Evolutionary conservation across 2,329 filamentous ascomycete species (phyloP).

Genomic region (Scortechinia acanthostroma): DNA sequence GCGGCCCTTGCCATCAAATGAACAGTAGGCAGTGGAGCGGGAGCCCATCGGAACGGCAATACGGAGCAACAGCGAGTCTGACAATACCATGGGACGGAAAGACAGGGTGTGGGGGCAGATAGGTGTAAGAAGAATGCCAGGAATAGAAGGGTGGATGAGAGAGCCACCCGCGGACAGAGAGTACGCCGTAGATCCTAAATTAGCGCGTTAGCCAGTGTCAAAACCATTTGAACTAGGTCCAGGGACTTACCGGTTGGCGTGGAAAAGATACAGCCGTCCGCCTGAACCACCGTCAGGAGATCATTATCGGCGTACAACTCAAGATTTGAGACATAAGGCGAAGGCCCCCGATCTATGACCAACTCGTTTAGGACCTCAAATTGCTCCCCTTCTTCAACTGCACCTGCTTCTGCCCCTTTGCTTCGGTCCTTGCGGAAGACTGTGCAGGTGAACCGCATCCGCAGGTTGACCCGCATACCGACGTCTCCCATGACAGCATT

Average conservation of each 20-base stretch:
- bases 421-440: slow-evolving; percentile 69
- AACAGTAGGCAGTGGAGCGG: slow-evolving; percentile 89
- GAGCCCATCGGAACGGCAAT: slow-evolving; percentile 79
- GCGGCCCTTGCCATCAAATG: slow-evolving; percentile 93
- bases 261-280: slow-evolving; percentile 94
- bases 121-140: slow-evolving; percentile 89
- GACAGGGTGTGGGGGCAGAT: slow-evolving; percentile 96
- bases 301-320: slow-evolving; percentile 94
- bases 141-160: slow-evolving; percentile 92
- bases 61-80: slow-evolving; percentile 85
- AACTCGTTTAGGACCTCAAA: slow-evolving; percentile 98
- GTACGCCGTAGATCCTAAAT: slow-evolving; percentile 62
- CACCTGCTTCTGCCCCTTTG: slow-evolving; percentile 31
- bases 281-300: slow-evolving; percentile 88
- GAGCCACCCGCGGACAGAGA: slow-evolving; percentile 92
- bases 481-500: slow-evolving; percentile 85
- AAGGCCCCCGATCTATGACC: slow-evolving; percentile 93
- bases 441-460: slow-evolving; percentile 98
- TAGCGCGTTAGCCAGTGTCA: too few species aligned
- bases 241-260: slow-evolving; percentile 67
- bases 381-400: slow-evolving; percentile 80
- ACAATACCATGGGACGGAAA: slow-evolving; percentile 95
- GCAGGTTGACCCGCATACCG: slow-evolving; percentile 93
- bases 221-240: neutral
- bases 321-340: slow-evolving; percentile 91